Evolutionary conservation across 176 grass and related monocot species (phyloP), one percentile per base, ranked within the genome.

Genomic region (Areca catechu): DNA sequence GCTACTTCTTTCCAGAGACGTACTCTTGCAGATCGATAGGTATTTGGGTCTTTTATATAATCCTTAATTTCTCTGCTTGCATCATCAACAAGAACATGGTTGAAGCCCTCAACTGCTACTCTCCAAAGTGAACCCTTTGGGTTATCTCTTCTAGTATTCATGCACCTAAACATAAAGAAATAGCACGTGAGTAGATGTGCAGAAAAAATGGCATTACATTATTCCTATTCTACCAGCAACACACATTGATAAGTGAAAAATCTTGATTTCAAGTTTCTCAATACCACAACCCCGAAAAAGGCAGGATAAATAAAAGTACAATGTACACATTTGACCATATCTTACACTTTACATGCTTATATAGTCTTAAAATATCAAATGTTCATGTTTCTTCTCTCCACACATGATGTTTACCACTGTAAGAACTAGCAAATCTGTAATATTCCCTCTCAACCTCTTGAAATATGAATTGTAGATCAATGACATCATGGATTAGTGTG

Each of bases 81-180:
- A 65, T 88, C 87, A 74, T 91, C 81, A 70, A 73, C 63, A 62
- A 91, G 49, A 63, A 91, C 69, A 57, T 43, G 63, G 60, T 85
- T 88, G 83, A 97, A 97, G 71, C 83, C 82, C 73, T 97, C 93
- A 60, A 89, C 78, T 56, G 93, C 83, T 76, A 88, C 77, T 79
- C 81, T 91, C 93, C 93, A 97, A 69, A 97, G 84, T 58, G 81
- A 85, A 64, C 93, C 83, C 54, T 65, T 91, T 30, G 93, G 93
- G 58, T 92, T 91, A 84, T 97, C 93, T 82, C 93, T 97, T 58
- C 93, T 97, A 65, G 87, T 97, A 79, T 65, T 91, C 93, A 97
- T 97, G 73, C 86, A 97, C 83, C 93, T 97, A 62, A 50, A 80
- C 68, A 61, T 34, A 48, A 83, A 79, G 34, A 43, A 12, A 9